Base-by-base conservation (phyloP, 192 early-diverging fungal species). In the Podila epicladia region DNA sequence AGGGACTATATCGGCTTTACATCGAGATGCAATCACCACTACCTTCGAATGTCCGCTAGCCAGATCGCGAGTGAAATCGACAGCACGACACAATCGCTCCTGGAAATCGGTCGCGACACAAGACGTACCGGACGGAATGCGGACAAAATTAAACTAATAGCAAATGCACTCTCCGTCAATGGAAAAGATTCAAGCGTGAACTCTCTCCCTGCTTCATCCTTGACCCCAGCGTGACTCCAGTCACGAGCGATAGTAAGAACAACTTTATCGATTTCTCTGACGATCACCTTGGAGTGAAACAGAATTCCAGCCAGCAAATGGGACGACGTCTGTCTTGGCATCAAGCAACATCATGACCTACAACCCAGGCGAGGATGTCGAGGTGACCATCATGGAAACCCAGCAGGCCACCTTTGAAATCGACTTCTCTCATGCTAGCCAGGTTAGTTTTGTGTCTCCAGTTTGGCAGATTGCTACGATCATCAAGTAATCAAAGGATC, bases 401-500 rank as follows among this genome's bases (percentile, higher is more conserved):
- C 60, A 65, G 9, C 55, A 55, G 45, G 93, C 89, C 9, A 90
- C 93, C 1, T 95, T 88, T 55, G 95, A 94, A 0, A 94, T 95
- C 38, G 93, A 95, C 64, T 86, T 94, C 9, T 94, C 91, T 1
- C 86, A 89, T 7, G 93, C 93, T 4, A 89, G 91, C 9, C 87
- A 91, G 0, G 89, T 93, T 17, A 92, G 88, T 76, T 93, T 93
- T 65, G 76, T 91, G 20, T 92, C 90, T 15, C 93, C 92, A 0
- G 90, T 95, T 20, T 93, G 92, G 93, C 83, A 91, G 64, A 74
- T 86, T 1, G 93, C 89, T 0, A 89, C 88, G 60, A 92, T 93
- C 87, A 89, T 28, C 95, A 96, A 66, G 95, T 94, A 1, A 91
- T 96, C 72, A 95, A 94, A 71, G 89, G 38, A 88, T 96, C 22